Base-by-base conservation (phyloP, 2,329 filamentous ascomycete species). In the Arthrocladium fulminans region DNA sequence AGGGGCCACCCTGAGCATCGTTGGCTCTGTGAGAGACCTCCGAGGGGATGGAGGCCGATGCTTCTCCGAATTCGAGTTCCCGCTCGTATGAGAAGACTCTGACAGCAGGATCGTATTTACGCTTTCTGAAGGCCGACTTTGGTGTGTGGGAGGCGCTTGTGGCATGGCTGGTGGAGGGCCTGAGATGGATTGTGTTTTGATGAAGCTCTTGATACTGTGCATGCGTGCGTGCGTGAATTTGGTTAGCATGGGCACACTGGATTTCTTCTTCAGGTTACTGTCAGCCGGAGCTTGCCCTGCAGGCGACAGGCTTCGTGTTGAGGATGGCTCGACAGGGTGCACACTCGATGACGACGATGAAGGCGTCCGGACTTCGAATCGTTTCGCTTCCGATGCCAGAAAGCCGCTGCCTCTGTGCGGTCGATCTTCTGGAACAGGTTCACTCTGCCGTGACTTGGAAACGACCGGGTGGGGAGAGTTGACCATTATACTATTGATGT, bases 141-240 rank as follows among this genome's bases (percentile, higher is more conserved):
- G 43, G 15, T 37, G 32, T 15, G 29, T 22, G 10, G 43, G n/a
- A 9, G 43, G 43, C 12, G 37, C 37, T 15, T 23, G 2, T 9
- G 43, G 43, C 20, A 45, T 25, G 7, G 43, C 43, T 22, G 43
- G 43, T 3, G 20, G 19, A 37, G 43, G 32, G 8, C 20, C 43
- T 13, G 43, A 45, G 10, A 45, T 25, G 10, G 43, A 45, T 35
- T 45, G 43, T 15, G 43, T 20, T 29, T 45, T 45, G 17, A 58
- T 52, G 25, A 58, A 45, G 38, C 39, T 54, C 34, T 55, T 57
- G 47, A 57, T 54, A 39, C 56, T 58, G 49, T 51, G 57, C 51
- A 58, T 54, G 3, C 54, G 51, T 13, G 50, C 29, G 32, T 58
- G 56, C 32, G 46, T 23, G 10, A 39, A 35, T 27, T 51, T 54